phyloP scores from a whole-genome alignment of 2,329 filamentous ascomycete species.

The Aspergillus tamarii region DNA sequence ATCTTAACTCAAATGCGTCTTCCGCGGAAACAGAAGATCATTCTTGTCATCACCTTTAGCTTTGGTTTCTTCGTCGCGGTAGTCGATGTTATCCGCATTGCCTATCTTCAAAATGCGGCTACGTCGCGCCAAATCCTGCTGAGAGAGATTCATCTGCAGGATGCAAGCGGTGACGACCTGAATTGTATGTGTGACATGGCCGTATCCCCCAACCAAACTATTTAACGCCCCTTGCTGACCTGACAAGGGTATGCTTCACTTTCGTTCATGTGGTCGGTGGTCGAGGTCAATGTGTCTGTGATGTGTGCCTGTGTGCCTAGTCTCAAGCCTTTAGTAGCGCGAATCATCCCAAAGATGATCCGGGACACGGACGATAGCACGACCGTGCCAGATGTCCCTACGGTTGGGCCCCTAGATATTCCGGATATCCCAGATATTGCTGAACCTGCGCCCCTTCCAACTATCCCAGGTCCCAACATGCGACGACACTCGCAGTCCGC shows the following conservation, averaged over 20 bases:
- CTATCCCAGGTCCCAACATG: not conserved
- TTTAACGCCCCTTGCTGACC: not conserved
- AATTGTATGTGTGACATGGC: slow-evolving; percentile 46
- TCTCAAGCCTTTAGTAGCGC: slow-evolving; percentile 79
- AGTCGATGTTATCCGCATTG: slow-evolving; percentile 86
- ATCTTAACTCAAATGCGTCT: slow-evolving; percentile 85
- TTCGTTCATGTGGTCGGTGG: slow-evolving; percentile 89
- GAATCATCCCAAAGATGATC: slow-evolving; percentile 60
- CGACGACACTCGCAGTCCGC: slow-evolving; percentile 15
- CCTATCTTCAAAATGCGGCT: slow-evolving; percentile 78
- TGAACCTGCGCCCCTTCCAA: slow-evolving; percentile 8
- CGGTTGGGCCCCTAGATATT: not conserved
- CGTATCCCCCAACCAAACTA: not conserved
- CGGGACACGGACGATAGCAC: slow-evolving; percentile 47
- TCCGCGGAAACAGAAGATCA: slow-evolving; percentile 82
- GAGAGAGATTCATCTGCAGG: slow-evolving; percentile 37
- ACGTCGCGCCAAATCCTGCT: slow-evolving; percentile 38
- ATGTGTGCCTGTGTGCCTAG: slow-evolving; percentile 91
- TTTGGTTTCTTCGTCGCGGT: slow-evolving; percentile 85
- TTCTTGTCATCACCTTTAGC: slow-evolving; percentile 82
- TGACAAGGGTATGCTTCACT: slow-evolving; percentile 76
- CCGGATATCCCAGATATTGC: slow-evolving; percentile 8
- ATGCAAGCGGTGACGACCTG: slow-evolving; percentile 53
- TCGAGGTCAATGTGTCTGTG: slow-evolving; percentile 89
- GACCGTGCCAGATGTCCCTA: slow-evolving; percentile 14